Percentiles rank a stretch among this genome's conserved stretches.
Conservation (phyloP, 257 asterid genomes). For the Solanum lycopersicoides region DNA sequence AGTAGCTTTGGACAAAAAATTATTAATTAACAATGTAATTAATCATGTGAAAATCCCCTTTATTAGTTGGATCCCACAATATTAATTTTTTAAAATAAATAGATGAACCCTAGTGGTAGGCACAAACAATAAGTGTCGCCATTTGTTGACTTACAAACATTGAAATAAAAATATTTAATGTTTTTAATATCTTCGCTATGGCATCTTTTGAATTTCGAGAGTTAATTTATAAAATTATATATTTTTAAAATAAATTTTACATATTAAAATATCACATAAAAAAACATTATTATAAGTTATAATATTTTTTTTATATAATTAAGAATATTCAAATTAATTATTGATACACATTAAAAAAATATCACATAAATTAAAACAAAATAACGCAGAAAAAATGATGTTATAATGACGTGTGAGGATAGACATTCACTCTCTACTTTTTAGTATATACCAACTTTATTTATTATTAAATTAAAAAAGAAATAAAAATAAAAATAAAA, state of each 20-base stretch:
- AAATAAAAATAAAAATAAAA: no score
- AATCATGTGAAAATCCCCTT: neutral
- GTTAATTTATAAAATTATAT: no score
- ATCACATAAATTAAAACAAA: no score
- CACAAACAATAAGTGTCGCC: neutral
- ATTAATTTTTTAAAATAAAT: neutral
- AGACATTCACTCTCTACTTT: neutral
- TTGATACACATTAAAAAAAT: fast-evolving
- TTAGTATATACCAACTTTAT: neutral
- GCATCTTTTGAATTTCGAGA: no score
- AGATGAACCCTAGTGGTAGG: neutral
- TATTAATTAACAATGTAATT: neutral
- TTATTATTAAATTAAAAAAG: neutral
- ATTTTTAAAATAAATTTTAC: no score
- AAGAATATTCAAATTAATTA: no score
- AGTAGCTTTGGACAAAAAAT: neutral
- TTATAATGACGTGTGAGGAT: neutral
- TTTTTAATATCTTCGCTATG: no score
- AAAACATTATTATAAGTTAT: no score
- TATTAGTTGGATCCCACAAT: neutral
- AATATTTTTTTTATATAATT: no score
- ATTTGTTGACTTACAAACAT: neutral
- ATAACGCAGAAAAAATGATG: neutral
- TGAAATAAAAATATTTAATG: neutral
- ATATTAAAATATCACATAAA: no score